Evolutionary conservation across 371 early-diverging fungal species (phyloP).

Genomic region (Rhizopus sp.): DNA sequence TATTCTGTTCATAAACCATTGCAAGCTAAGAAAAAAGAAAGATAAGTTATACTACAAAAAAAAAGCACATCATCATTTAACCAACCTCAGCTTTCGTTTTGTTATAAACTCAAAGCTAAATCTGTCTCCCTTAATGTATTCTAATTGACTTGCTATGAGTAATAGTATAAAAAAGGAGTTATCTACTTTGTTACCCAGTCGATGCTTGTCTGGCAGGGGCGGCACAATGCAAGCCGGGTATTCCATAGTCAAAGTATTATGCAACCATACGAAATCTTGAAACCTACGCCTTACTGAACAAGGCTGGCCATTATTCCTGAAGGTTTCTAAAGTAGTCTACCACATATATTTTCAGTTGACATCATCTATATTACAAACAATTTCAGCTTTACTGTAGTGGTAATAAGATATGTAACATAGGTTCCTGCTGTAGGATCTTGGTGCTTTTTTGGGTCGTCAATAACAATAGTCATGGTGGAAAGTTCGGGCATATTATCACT

Average conservation of each 20-base stretch:
- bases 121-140: constrained; percentile 91
- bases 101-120: constrained; percentile 88
- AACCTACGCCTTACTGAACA: constrained; percentile 75
- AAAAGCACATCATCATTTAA: background rate
- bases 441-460: constrained; percentile 84
- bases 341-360: background rate
- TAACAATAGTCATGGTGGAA: constrained; percentile 48
- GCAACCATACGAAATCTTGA: constrained; percentile 88
- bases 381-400: constrained; percentile 60
- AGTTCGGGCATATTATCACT: constrained; percentile 1
- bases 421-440: constrained; percentile 79
- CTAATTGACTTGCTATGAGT: constrained; percentile 28
- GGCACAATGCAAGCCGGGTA: constrained; percentile 82
- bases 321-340: constrained; percentile 23
- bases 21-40: constrained; percentile 56
- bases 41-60: background rate
- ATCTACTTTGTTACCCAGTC: constrained; percentile 60
- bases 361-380: background rate
- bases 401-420: constrained; percentile 82
- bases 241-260: constrained; percentile 64
- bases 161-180: background rate
- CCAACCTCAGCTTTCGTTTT: constrained; percentile 66
- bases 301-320: constrained; percentile 4
- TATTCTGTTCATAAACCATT: constrained; percentile 82
- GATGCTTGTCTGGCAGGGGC: constrained; percentile 88